Evolutionary conservation across 176 grass and related monocot species (phyloP), one percentile per base, ranked within the genome.

Genomic region (Secale cereale): DNA sequence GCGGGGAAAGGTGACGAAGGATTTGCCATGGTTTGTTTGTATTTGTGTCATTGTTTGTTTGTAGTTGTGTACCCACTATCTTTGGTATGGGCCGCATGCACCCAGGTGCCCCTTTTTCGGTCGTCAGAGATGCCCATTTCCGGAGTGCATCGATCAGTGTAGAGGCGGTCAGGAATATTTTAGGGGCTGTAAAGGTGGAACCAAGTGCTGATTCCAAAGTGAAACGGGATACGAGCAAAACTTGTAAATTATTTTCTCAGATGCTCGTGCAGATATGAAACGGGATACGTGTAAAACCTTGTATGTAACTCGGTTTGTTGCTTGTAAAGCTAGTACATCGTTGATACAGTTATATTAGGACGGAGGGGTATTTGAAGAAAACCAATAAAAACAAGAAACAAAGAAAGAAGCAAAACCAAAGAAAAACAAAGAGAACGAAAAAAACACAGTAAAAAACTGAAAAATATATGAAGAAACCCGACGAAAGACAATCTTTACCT

Each of bases 11-110:
- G 65, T 60, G 86, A 48, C 30, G 20, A 28, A 2, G 70, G 70
- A 17, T 73, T 73, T 27, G 70, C 32, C 40, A 16, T 8, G 15
- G 39, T 41, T 41, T 41, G 39, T 41, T 41, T 41, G 39, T n/a
- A n/a, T n/a, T n/a, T n/a, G n/a, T 41, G 40, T 3, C 40, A 41
- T 41, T 41, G 11, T 43, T 43, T 43, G 41, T 43, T 43, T 43
- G 41, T 20, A 56, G 4, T 32, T 73, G 37, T 82, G 71, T 60
- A 87, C 79, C 86, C 70, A 77, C 79, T 87, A 68, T 20, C 71
- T 77, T 82, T 82, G 41, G 26, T 35, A 77, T 81, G 77, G 32
- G n/a, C 25, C 26, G 22, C 54, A 33, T 60, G 69, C 68, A 29
- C 71, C 57, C 2, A 74, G 15, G 29, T 15, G 33, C 36, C 45